Base-by-base conservation (phyloP, 2,329 filamentous ascomycete species). In the Epichloe uncinata region DNA sequence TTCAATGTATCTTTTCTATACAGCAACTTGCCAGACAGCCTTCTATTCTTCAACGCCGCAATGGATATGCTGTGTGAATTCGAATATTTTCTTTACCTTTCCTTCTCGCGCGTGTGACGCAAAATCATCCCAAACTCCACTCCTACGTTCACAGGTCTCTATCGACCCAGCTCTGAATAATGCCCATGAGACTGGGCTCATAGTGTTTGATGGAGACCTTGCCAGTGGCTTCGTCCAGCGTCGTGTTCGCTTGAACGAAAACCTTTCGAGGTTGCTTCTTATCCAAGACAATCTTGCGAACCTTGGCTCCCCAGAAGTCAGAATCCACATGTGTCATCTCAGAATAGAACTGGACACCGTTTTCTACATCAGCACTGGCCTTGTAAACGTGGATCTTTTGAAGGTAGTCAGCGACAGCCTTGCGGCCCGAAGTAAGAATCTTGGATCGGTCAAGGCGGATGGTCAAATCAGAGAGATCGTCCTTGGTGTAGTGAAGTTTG, bases 361-460 rank as follows among this genome's bases (percentile, higher is more conserved):
- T 77, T 57, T 84, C 77, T 16, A 91, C 75, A 63, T 97, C 88
- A 6, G 88, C 91, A 1, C 88, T 95, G 4, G 84, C 80, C 73
- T 96, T 96, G 74, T 87, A 96, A 55, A 96, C 75, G 66, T 96
- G 90, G 54, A 97, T 70, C 68, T 94, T 93, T 70, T 94, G 89
- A 47, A 97, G 73, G 63, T 94, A 95, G 47, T 81, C 78, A 58
- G 87, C 87, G 18, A 97, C 87, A 3, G 90, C 87, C 74, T 85
- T 82, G 2, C 89, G 81, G 18, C 91, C 91, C 13, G 85, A 80
- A 0, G 81, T 87, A 35, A 93, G 73, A 57, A 96, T 96, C 74
- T 95, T 93, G 56, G 75, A 81, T 38, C 88, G 83, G 67, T 96
- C 88, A 26, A 97, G 73, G 54, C 79, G 79, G 61, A 97, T 91